These are phyloP conservation scores for Trifolium pratense DNA, from an alignment of 306 rosid genomes.

Conservation along the genomic window DNA sequence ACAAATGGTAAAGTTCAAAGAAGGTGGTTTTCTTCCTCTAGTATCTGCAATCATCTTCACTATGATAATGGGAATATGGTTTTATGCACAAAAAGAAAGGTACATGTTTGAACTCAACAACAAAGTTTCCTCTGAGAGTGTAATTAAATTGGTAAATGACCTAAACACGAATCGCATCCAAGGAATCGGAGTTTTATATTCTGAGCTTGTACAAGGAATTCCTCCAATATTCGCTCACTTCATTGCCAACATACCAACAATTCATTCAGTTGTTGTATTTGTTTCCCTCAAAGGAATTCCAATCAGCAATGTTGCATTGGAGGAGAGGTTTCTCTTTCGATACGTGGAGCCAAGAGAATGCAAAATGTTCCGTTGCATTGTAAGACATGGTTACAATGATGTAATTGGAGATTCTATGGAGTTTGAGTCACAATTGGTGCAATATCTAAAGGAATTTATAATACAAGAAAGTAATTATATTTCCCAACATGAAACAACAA, in stretches of 20 bases:
- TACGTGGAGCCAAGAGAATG: constrained; percentile 61
- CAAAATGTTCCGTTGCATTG: constrained; percentile 61
- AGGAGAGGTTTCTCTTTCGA: constrained; percentile 64
- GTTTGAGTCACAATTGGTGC: constrained; percentile 60
- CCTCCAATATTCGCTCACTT: constrained; percentile 75
- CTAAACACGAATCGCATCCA: constrained; percentile 54
- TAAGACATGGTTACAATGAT: constrained; percentile 68
- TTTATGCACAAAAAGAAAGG: constrained; percentile 56
- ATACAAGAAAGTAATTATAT: constrained; percentile 27
- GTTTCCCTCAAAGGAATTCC: constrained; percentile 69
- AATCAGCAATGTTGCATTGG: constrained; percentile 45
- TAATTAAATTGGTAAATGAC: constrained; percentile 39
- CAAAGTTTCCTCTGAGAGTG: constrained; percentile 52
- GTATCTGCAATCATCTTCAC: constrained; percentile 46
- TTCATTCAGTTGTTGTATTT: constrained; percentile 61
- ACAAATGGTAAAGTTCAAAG: constrained; percentile 54
- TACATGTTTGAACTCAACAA: constrained; percentile 62
- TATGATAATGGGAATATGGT: constrained; percentile 59
- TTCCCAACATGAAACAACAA: constrained; percentile 17
- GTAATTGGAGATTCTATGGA: constrained; percentile 40
- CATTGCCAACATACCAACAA: constrained; percentile 54
- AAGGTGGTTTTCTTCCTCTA: constrained; percentile 67
- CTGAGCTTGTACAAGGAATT: constrained; percentile 70
- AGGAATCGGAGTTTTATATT: constrained; percentile 63
- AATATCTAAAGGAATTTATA: constrained; percentile 49